These are phyloP conservation scores for Gossypium raimondii DNA, from an alignment of 345 rosid species.

Conservation along the genomic window DNA sequence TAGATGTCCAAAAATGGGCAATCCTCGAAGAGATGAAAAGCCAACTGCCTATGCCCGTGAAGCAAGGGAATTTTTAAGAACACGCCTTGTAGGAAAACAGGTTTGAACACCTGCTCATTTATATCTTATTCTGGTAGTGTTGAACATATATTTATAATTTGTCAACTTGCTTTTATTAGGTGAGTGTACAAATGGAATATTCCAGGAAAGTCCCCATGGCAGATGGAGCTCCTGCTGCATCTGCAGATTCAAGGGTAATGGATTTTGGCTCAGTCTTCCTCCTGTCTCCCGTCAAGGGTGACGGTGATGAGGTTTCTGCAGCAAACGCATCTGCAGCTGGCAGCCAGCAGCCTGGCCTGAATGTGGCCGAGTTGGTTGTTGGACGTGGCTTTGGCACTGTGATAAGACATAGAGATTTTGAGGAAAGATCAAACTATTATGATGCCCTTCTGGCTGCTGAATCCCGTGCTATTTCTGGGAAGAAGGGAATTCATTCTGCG, in stretches of 20 bases:
- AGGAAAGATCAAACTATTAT: slow-evolving; percentile 92
- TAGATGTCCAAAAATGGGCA: slow-evolving; percentile 84
- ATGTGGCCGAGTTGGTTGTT: slow-evolving; percentile 77
- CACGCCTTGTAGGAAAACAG: slow-evolving; percentile 29
- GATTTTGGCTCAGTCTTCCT: slow-evolving; percentile 98
- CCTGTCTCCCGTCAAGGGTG: slow-evolving; percentile 53
- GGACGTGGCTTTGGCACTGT: slow-evolving; percentile 81
- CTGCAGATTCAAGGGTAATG: slow-evolving; percentile 80
- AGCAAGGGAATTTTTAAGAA: slow-evolving; percentile 80
- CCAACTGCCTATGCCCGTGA: slow-evolving; percentile 94
- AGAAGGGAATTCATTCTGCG: slow-evolving; percentile 78
- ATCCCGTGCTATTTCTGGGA: slow-evolving; percentile 69
- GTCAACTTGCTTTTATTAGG: slow-evolving; percentile 40
- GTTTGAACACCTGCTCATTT: slow-evolving; percentile 24
- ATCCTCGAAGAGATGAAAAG: slow-evolving; percentile 82
- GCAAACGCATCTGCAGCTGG: slow-evolving; percentile 25
- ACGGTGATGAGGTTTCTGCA: slow-evolving; percentile 44
- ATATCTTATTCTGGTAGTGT: not conserved
- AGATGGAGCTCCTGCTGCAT: slow-evolving; percentile 50
- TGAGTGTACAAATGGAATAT: slow-evolving; percentile 90
- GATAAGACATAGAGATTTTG: slow-evolving; percentile 76
- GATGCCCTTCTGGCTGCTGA: slow-evolving; percentile 92
- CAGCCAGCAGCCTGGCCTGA: slow-evolving; percentile 54
- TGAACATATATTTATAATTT: slow-evolving; percentile 3
- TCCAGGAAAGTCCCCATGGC: slow-evolving; percentile 66